Evolutionary conservation across 1,284 basidiomycete genomes (phyloP), one percentile per base, ranked within the genome.

Genomic region (Vanrija humicola): DNA sequence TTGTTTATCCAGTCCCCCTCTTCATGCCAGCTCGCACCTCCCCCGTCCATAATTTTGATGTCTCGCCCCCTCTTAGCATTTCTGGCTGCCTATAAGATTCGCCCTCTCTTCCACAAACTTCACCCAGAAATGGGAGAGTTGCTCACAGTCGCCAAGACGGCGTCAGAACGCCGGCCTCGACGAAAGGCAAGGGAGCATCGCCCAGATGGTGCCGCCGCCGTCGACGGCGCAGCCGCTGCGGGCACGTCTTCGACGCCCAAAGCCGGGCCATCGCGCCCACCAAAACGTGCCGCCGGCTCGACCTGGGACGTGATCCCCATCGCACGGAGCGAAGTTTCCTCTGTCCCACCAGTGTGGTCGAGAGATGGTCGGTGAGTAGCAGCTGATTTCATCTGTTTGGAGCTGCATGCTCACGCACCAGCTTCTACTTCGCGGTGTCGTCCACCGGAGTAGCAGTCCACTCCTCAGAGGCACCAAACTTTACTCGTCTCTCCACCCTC

Each of bases 401-500:
- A 52, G 51, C 59, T 34, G 34, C 14, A 34, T 52, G 61, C 65
- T 59, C 39, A 59, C 29, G 50, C 58, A 48, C 44, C 42, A 95
- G 92, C 67, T 89, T 93, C 77, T 93, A 90, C 81, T 92, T 95
- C 74, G 84, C 88, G 29, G 81, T 90, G 26, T 82, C 85, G 9
- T 87, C 87, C 25, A 80, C 84, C 9, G 83, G 86, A 5, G 83
- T 96, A 59, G 87, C 90, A 72, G 87, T 95, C 56, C 84, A 91
- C 74, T 89, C 90, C 23, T 82, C 84, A 18, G 72, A 82, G 18
- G 86, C 87, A 12, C 88, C 73, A 23, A 55, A 63, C 16, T 77
- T 89, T 34, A 79, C 85, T 64, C 83, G 91, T 46, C 83, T 94
- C 43, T 95, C 92, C 23, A 93, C 89, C 0, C 79, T 96, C 14